Base-by-base conservation (phyloP, 176 grass and related monocot genomes). In the Echinochloa phyllopogon region DNA sequence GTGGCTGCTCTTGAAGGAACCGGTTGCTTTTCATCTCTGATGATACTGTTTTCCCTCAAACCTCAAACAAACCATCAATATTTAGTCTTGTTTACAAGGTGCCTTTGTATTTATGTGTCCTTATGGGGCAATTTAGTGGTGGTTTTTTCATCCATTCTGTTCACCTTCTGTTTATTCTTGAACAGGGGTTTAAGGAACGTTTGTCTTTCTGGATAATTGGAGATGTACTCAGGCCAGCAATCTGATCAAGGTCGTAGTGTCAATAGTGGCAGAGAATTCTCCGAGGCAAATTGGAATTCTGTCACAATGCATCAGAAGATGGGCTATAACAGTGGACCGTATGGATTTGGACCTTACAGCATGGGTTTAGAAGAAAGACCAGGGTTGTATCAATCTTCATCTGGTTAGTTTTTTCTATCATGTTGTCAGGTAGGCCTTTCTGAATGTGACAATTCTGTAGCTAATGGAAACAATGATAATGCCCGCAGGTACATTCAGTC, bases 211-310 rank as follows among this genome's bases (percentile, higher is more conserved):
- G 20, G 65, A 29, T 62, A 75, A 25, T 80, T 79, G 17, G 69
- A 93, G 52, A 95, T 93, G 93, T 88, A 90, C 83, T 90, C 90
- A 60, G 81, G 75, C 10, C 88, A 91, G 82, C 95, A 89, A 91
- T 92, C 90, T 74, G 80, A 84, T 76, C 82, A 87, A 73, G 74
- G 23, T 56, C 75, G 88, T 83, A 75, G 65, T 76, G 70, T 87
- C 76, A 84, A 69, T 40, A 81, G 91, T 65, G 21, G 51, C 36
- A 92, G 90, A 80, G 86, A 92, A 47, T 92, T 82, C 69, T 69
- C 83, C 7, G 85, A 85, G 69, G 90, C 64, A 43, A 80, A 86
- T 40, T 98, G 95, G 95, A 77, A 88, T 68, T 82, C 89, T 88
- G 58, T 88, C 47, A 43, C 87, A 40, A 85, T 93, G 85, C 87